Base-by-base conservation (phyloP, 257 asterid genomes). In the Salvia hispanica region DNA sequence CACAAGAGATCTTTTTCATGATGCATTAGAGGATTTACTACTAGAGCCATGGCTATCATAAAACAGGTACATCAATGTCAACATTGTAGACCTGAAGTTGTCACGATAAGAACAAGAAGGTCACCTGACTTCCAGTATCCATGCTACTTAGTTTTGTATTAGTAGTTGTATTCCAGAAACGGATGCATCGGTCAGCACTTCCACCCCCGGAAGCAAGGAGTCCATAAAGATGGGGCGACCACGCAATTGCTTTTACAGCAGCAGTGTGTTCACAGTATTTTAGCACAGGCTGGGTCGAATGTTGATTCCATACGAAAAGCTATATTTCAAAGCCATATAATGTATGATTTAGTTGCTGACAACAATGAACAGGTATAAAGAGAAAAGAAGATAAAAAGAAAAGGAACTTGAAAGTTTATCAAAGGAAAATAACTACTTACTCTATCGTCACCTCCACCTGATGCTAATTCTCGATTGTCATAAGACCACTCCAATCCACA, bases 141-240 rank as follows among this genome's bases (percentile, higher is more conserved):
- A 93, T 78, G 76, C 94, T 86, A 76, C 92, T 88, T 21, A 93
- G 78, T 57, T 83, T 93, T 7, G 95, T 72, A 69, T 91, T 91
- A 40, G 95, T 90, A 64, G 92, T 87, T 4, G 99, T 93, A 70
- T 91, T 93, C 99, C 97, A 93, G 64, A 93, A 88, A 25, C 95
- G 95, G 69, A 93, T 93, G 86, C 99, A 88, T 55, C 99, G 71
- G 72, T 93, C 99, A 63, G 97, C 99, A 16, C 97, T 93, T 34
- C 97, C 99, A 50, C 99, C 99, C 4, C 97, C 99, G 45, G 97
- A 93, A 72, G 99, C 99, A 44, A 93, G 95, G 65, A 90, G 95
- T n/a, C 99, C 99, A 64, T 93, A 91, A 64, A 87, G 85, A 83
- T 93, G 99, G 56, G 99, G 99, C 6, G 97, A 93, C 99, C 99